Base-by-base conservation (phyloP, 345 rosid genomes). In the Eucalyptus caleyi region DNA sequence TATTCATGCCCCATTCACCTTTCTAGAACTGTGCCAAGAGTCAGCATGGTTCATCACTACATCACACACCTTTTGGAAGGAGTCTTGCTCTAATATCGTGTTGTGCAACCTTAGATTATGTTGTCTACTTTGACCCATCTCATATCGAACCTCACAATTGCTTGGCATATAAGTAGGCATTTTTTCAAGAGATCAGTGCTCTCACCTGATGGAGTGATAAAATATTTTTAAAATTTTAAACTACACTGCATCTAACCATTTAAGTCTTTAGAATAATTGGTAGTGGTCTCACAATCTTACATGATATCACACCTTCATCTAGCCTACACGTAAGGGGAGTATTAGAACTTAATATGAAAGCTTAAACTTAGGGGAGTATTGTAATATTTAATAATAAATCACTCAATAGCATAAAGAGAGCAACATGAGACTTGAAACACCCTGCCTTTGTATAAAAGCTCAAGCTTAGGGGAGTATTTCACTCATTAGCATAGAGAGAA, bases 81-180 rank as follows among this genome's bases (percentile, higher is more conserved):
- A 0, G 7, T 27, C 32, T 8, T 1, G 0, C 37, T 30, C 19
- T 65, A n/a, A 65, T 65, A n/a, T n/a, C 11, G 0, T 65, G n/a
- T n/a, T n/a, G 37, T 15, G 34, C 37, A 65, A 3, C 10, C 19
- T 32, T 65, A 65, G 18, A 65, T 65, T n/a, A n/a, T 65, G 7
- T 65, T 65, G 6, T 65, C 1, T n/a, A 6, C 19, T 65, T 65
- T 65, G 37, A 4, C 72, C 72, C 72, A 1, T 30, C 10, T 65
- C 5, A 7, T 30, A 65, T 30, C 3, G 9, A 30, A 8, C 9
- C 18, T n/a, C 56, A 53, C 24, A 19, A n/a, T 13, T 4, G 3
- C 34, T 62, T 62, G 69, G 3, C 34, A 30, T 62, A 62, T n/a
- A 62, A 7, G 9, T 30, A 62, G 32, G 9, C 69, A 62, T 7